Evolutionary conservation across 441 rosid genomes (phyloP), one percentile per base, ranked within the genome.

Genomic region (Gossypium schwendimanii): DNA sequence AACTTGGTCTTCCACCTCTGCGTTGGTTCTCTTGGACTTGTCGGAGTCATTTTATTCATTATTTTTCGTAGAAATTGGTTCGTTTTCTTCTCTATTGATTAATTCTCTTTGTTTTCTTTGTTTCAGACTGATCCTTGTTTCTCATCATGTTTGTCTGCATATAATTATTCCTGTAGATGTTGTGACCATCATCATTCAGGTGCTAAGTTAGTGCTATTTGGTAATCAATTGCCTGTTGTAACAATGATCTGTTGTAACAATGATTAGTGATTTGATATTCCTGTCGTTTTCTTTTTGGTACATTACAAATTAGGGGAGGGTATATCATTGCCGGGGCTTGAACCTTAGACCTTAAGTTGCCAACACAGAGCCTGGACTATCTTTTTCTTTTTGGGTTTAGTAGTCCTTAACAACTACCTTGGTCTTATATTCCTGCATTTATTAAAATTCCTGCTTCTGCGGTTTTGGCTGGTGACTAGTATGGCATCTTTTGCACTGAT

Each of bases 1-100:
- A 91, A 91, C 85, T 81, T 91, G 71, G 83, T 86, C 68, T 91
- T 91, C 80, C 87, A 89, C 81, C 86, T 91, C 50, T 82, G 88
- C 57, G 91, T 91, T 66, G 94, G 96, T 79, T 84, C 84, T 61
- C 74, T 87, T 73, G 94, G 91, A 39, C 83, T 91, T 49, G 77
- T 86, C 44, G 96, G 96, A 57, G 85, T 91, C 72, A 85, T 91
- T 73, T 87, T 87, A 17, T 88, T 91, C 75, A 80, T 89, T 71
- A 64, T 73, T 87, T 84, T 87, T 87, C 68, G 73, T 24, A 83
- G 75, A 67, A 74, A 69, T 61, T 58, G 85, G 93, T 91, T 71
- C 18, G 76, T 75, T 62, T 64, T 77, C 59, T 63, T 10, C 71
- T 64, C 55, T 65, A 60, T 41, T 55, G 49, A 63, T 17, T 62